A percentile compares a stretch with the other conserved stretches of the same genome.
These are phyloP conservation scores for Ustilago shanxiensis DNA, from an alignment of 1,284 basidiomycete genomes.

Conservation along the genomic window DNA sequence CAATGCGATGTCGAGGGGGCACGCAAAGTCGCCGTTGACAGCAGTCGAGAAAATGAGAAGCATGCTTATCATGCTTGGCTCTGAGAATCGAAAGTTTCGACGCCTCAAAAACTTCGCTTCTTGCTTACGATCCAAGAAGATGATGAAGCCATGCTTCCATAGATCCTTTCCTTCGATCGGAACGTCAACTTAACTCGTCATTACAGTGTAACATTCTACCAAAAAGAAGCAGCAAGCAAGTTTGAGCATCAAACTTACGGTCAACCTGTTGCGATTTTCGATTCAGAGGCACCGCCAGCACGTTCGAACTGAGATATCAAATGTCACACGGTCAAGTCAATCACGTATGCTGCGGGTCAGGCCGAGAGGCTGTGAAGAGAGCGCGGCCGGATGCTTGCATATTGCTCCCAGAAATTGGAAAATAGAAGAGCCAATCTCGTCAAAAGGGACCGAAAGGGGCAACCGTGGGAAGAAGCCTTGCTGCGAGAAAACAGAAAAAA, in stretches of 20 bases:
- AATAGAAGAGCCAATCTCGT: background rate
- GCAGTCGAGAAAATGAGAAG: background rate
- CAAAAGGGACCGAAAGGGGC: conserved; percentile 5
- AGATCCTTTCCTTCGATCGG: background rate
- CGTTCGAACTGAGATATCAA: background rate
- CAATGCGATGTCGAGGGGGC: background rate
- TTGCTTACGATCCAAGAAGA: background rate
- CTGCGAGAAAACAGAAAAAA: background rate
- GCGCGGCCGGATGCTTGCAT: background rate
- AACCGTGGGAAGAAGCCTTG: background rate
- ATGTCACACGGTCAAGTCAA: background rate
- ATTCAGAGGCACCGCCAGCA: background rate
- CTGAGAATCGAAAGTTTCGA: background rate
- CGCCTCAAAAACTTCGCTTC: background rate
- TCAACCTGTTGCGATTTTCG: background rate
- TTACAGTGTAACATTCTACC: no score
- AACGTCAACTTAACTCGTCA: background rate
- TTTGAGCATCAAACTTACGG: no score
- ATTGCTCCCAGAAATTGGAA: background rate
- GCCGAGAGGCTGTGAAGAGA: conserved; percentile 4
- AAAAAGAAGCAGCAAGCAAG: no score
- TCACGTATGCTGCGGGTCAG: background rate
- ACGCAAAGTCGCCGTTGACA: conserved; percentile 6
- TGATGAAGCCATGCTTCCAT: background rate
- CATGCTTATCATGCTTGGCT: background rate